Conservation (phyloP, 768 basidiomycete species). For the Boletus rex-veris region DNA sequence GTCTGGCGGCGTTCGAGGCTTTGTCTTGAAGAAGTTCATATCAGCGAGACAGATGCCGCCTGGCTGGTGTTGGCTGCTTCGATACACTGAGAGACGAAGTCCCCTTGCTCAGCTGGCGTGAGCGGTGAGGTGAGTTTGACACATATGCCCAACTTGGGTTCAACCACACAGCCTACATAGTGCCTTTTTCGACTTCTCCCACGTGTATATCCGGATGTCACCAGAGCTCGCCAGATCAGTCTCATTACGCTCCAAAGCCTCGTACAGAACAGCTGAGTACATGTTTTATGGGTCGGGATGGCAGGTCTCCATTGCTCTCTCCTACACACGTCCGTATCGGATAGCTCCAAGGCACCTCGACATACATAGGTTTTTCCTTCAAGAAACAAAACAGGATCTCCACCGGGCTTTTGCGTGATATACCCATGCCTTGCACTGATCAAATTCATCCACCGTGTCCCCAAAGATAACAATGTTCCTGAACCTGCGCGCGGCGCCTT, state of each 20-base stretch:
- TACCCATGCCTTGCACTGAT: too few relatives aligned
- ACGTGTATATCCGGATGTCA: not conserved
- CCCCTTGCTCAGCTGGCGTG: slow-evolving; percentile 1
- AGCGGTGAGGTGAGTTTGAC: slow-evolving; percentile 8
- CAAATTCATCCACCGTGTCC: too few relatives aligned
- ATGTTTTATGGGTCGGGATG: not conserved
- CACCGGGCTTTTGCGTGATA: too few relatives aligned
- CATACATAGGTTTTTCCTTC: too few relatives aligned
- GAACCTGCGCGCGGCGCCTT: not conserved
- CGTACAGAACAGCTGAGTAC: not conserved
- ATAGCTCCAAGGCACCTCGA: too few relatives aligned
- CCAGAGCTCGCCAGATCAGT: slow-evolving; percentile 7
- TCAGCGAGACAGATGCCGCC: not conserved
- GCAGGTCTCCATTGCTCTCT: not conserved
- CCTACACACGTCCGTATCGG: too few relatives aligned
- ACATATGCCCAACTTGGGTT: slow-evolving; percentile 9
- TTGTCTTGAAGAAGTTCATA: slow-evolving; percentile 95
- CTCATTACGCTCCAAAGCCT: not conserved
- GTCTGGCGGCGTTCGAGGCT: slow-evolving; percentile 82
- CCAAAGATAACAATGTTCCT: too few relatives aligned
- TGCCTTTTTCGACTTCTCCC: slow-evolving; percentile 10
- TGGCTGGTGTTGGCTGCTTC: not conserved
- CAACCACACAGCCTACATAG: slow-evolving; percentile 10
- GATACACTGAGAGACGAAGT: not conserved
- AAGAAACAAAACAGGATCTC: too few relatives aligned